phyloP scores from a whole-genome alignment of 371 early-diverging fungal genomes.

The Mucor mucedo region DNA sequence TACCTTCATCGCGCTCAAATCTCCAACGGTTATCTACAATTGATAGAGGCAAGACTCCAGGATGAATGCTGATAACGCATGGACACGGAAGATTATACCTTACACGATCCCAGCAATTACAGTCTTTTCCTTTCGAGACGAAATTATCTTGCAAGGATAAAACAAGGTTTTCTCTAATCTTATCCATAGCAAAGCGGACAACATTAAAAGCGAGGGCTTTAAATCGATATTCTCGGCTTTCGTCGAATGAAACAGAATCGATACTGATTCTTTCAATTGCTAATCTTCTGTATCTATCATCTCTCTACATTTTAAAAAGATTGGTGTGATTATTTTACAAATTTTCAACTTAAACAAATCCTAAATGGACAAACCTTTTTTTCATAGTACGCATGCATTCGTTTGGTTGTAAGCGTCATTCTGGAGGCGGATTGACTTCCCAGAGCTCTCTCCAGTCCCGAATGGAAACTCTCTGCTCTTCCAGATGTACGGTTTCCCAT shows the following conservation, averaged over 20 bases:
- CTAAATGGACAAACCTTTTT: background rate
- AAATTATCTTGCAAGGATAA: background rate
- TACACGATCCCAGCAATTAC: background rate
- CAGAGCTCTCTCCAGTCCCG: background rate
- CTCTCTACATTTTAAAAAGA: background rate
- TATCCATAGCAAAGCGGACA: conserved; percentile 3
- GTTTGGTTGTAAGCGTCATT: background rate
- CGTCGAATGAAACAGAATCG: background rate
- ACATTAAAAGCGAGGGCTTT: background rate
- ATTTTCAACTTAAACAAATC: background rate
- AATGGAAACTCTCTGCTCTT: background rate
- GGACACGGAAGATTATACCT: background rate
- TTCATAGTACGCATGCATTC: conserved; percentile 3
- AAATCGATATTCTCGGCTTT: background rate
- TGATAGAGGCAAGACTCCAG: background rate
- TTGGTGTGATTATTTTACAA: background rate
- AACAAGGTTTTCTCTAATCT: background rate
- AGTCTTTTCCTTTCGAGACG: background rate
- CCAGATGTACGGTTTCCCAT: background rate
- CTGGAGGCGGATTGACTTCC: background rate
- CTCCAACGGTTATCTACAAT: background rate
- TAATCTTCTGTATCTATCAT: background rate
- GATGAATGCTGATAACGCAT: background rate
- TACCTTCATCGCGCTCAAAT: background rate
- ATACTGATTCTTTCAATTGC: background rate